Base-by-base conservation (phyloP, 257 asterid species). In the Perilla frutescens region DNA sequence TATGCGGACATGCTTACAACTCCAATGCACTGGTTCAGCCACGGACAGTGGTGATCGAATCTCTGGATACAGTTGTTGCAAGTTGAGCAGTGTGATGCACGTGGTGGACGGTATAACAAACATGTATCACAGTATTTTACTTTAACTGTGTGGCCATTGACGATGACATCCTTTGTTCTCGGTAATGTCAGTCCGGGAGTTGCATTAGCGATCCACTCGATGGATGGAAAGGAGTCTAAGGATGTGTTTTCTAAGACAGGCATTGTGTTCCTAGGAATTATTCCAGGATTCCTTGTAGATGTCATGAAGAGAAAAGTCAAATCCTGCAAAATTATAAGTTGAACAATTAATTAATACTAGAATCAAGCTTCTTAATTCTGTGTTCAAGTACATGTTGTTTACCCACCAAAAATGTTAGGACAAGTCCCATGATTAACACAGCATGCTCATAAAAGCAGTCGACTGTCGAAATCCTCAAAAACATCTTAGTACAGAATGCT, bases 1-100 rank as follows among this genome's bases (percentile, higher is more conserved):
- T 41, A 41, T 41, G 45, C 7, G 9, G 0, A 13, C n/a, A 57
- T 12, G 74, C 91, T 88, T 86, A 93, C 97, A 65, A 71, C 83
- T 44, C 97, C 97, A 68, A 91, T 89, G 87, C 97, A 91, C 70
- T 91, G 97, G 66, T 96, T 93, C 71, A 91, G 87, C 96, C 96
- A 91, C 8, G 96, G 93, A 58, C 96, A 91, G 65, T 89, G 97
- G 71, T 89, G 97, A 80, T 91, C 97, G 71, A 89, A 87, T 77
- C 86, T 85, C 76, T 87, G 89, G 60, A 91, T 90, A 70, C 97
- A 91, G 71, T 89, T 91, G 81, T 91, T 91, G 87, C 97, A 89
- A 62, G 86, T 84, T 55, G 97, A 88, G 83, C 96, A 91, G 81
- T 91, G 97, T 40, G 96, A 91, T 9, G 93, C 91, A 6, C 96